A percentile compares a stretch with the other conserved stretches of the same genome.
Evolutionary conservation across 2,329 filamentous ascomycete species (phyloP).

Genomic region (Rhinocladiella similis): DNA sequence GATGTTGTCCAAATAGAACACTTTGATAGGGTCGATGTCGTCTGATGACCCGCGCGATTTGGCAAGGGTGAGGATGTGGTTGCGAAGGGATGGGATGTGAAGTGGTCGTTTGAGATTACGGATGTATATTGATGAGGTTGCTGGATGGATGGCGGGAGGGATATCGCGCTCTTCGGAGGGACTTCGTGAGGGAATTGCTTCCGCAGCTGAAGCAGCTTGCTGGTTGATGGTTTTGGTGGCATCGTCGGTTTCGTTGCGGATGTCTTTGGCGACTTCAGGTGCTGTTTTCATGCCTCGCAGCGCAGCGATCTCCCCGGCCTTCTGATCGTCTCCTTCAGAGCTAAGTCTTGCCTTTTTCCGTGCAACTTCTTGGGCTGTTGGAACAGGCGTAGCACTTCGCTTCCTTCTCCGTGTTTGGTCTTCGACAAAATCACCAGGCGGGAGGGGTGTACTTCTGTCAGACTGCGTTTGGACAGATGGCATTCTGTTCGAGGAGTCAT

Average conservation of each 20-base stretch:
- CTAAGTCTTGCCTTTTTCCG: slow-evolving; percentile 57
- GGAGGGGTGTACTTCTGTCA: slow-evolving; percentile 7
- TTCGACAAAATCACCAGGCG: slow-evolving; percentile 41
- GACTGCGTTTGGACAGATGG: not conserved
- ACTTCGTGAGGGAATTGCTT: slow-evolving; percentile 22
- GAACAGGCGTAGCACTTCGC: slow-evolving; percentile 63
- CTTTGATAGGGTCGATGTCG: slow-evolving; percentile 58
- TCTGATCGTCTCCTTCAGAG: slow-evolving; percentile 18
- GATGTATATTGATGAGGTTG: slow-evolving; percentile 81
- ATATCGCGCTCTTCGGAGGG: slow-evolving; percentile 42
- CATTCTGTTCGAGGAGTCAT: not conserved
- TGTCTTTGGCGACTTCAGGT: slow-evolving; percentile 28
- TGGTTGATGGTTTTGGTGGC: slow-evolving; percentile 14
- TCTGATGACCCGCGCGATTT: slow-evolving; percentile 52
- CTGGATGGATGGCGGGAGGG: slow-evolving; percentile 65
- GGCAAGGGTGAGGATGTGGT: slow-evolving; percentile 70
- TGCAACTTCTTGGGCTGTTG: slow-evolving; percentile 53
- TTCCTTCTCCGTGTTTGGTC: slow-evolving; percentile 67
- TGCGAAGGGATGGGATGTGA: slow-evolving; percentile 64
- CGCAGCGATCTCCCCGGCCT: slow-evolving; percentile 25
- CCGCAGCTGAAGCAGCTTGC: not conserved
- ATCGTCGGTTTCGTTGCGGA: slow-evolving; percentile 37
- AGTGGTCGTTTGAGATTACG: slow-evolving; percentile 87
- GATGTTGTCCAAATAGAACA: slow-evolving; percentile 80
- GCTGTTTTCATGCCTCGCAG: slow-evolving; percentile 21